These are phyloP conservation scores for Umbelopsis sp. DNA, from an alignment of 192 early-diverging fungal genomes.

Conservation along the genomic window DNA sequence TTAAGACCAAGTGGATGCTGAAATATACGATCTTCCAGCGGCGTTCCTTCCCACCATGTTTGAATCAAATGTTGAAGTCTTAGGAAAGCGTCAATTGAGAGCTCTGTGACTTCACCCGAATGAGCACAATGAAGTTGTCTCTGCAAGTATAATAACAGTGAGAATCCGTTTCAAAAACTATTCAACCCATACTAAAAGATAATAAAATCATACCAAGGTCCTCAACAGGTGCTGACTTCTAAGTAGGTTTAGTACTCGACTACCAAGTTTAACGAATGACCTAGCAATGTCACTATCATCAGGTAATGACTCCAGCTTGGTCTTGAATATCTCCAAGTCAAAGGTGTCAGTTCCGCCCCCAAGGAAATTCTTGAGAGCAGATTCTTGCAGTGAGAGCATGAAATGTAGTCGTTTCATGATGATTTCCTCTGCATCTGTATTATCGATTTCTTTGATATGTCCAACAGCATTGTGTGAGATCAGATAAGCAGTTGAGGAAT, in stretches of 20 bases:
- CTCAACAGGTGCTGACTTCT: background rate
- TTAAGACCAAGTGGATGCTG: background rate
- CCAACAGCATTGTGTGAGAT: background rate
- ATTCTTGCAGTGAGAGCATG: background rate
- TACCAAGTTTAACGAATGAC: background rate
- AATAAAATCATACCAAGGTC: background rate
- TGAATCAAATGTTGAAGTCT: background rate
- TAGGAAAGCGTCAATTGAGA: background rate
- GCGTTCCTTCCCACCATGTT: background rate
- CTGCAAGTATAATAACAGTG: background rate
- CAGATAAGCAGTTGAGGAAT: background rate
- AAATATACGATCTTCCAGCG: background rate
- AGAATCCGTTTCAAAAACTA: no score
- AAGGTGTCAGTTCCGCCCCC: background rate
- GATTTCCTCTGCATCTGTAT: background rate
- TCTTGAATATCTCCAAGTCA: background rate
- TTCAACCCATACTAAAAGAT: no score
- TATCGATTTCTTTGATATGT: background rate
- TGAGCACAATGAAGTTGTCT: background rate
- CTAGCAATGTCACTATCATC: background rate
- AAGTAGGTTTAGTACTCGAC: background rate
- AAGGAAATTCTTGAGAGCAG: background rate
- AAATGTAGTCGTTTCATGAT: background rate
- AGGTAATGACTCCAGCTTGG: background rate
- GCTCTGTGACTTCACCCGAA: background rate